Base-by-base conservation (phyloP, 1,284 basidiomycete species). In the Gomphus sp. region DNA sequence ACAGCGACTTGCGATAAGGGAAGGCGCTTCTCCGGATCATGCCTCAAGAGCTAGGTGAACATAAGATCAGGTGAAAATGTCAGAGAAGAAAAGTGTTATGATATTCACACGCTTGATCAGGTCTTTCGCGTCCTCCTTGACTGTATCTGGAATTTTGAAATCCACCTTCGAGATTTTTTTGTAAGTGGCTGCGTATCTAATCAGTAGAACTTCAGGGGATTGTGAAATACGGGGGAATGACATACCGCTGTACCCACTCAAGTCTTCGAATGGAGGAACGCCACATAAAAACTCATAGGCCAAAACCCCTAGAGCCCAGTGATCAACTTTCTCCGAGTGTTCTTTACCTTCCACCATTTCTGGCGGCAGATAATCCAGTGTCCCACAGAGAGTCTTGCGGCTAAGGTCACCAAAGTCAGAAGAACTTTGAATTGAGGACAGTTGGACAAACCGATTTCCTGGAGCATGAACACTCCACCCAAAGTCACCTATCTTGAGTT, bases 401-500 rank as follows among this genome's bases (percentile, higher is more conserved):
- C 75, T 69, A 55, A 60, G 16, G 50, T n/a, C 12, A 25, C 8
- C 44, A 31, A 6, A 25, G 28, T 25, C 34, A 18, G 12, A 37
- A 55, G 16, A 10, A 10, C 11, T 48, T 37, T 62, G 50, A 36
- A 64, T 48, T 22, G 4, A 28, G 28, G 28, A 28, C 28, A 28
- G 3, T 16, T 7, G n/a, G 48, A 59, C 49, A 28, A 28, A 59
- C 63, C 93, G 76, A 70, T 93, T 92, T 0, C 92, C 86, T 0
- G 96, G 97, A 0, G 97, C 97, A 70, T 99, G 97, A 2, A 99
- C 96, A 68, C 90, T 93, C 96, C 97, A 99, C 7, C 97, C 97
- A 72, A 99, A 99, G 28, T 28, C 28, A 28, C 28, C 28, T 2
- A 28, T 28, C 28, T 28, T 28, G 28, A 28, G 28, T 28, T 28